Base-by-base conservation (phyloP, 2,329 filamentous ascomycete genomes). In the Podosphaera fusca region DNA sequence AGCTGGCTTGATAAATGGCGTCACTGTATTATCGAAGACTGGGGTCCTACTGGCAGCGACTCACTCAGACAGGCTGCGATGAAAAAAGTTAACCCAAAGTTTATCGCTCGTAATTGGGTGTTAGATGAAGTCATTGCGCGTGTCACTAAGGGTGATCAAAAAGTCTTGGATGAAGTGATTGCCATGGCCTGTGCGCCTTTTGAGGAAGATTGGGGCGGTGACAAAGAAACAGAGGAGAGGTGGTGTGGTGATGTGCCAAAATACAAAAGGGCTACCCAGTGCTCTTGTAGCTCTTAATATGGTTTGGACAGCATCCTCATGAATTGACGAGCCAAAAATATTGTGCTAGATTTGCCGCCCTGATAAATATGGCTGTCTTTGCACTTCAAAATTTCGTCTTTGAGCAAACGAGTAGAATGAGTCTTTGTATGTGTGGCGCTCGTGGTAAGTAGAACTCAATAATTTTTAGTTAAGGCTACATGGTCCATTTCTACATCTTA, bases 51-150 rank as follows among this genome's bases (percentile, higher is more conserved):
- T 2, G 70, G 70, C 0, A 67, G 66, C 2, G 82, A 94, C 52
- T 72, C 70, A 2, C 78, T 83, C 63, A 75, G 90, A 60, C 77
- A 81, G 58, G 69, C 66, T 35, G 78, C 77, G 10, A 96, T 96
- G 92, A 87, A 85, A 71, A 74, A 72, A 33, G 84, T 89, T 30
- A 98, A 98, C 66, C 92, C 92, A 2, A 95, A 86, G 71, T 98
- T 98, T 65, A 74, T 95, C 0, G 87, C 92, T 0, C 79, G 88
- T 52, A 82, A 85, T 21, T 98, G 90, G 89, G 79, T 98, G 55
- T 74, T 98, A 29, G 90, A 96, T 67, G 92, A 98, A 69, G 69
- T 98, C 12, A 96, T 98, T 62, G 79, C 84, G 51, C 78, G 87
- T 8, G 89, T 96, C 0, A 87, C 96, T 69, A 86, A 86, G 67